These are phyloP conservation scores for Penicillium daleae DNA, from an alignment of 495 filamentous ascomycete species.

Conservation along the genomic window DNA sequence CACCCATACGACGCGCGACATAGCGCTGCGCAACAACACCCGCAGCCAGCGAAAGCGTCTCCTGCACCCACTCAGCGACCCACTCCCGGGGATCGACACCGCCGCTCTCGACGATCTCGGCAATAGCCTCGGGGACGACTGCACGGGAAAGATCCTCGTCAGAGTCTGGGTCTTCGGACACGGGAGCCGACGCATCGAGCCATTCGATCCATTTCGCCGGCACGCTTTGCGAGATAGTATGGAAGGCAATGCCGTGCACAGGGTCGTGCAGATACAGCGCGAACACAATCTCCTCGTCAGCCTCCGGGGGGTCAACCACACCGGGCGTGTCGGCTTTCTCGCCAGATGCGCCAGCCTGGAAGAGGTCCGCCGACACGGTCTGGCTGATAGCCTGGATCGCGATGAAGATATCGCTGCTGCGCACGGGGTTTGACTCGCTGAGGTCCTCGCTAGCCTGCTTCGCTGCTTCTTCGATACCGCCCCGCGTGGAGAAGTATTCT, in stretches of 20 bases:
- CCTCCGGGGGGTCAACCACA: constrained; percentile 53
- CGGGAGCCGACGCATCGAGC: constrained; percentile 76
- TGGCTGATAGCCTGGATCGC: constrained; percentile 85
- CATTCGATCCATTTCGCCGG: constrained; percentile 87
- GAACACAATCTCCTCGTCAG: constrained; percentile 70
- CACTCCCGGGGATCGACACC: constrained; percentile 95
- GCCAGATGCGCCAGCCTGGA: constrained; percentile 58
- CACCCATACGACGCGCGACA: constrained; percentile 92
- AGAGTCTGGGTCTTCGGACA: constrained; percentile 42
- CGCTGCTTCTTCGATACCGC: constrained; percentile 79
- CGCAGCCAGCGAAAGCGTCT: constrained; percentile 75
- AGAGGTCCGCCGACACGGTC: constrained; percentile 63
- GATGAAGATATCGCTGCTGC: constrained; percentile 93
- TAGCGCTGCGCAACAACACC: constrained; percentile 95
- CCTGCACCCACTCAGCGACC: constrained; percentile 97
- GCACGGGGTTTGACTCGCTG: constrained; percentile 83
- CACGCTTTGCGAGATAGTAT: constrained; percentile 80
- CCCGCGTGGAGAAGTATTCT: constrained; percentile 77
- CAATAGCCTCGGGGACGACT: constrained; percentile 77
- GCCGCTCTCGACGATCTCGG: constrained; percentile 82
- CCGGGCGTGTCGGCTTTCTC: constrained; percentile 59
- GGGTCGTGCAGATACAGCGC: constrained; percentile 94
- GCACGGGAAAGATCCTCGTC: constrained; percentile 43
- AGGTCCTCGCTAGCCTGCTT: constrained; percentile 73
- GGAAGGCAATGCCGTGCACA: constrained; percentile 86